Base-by-base conservation (phyloP, 78 protist species). In the Guillardia theta region DNA sequence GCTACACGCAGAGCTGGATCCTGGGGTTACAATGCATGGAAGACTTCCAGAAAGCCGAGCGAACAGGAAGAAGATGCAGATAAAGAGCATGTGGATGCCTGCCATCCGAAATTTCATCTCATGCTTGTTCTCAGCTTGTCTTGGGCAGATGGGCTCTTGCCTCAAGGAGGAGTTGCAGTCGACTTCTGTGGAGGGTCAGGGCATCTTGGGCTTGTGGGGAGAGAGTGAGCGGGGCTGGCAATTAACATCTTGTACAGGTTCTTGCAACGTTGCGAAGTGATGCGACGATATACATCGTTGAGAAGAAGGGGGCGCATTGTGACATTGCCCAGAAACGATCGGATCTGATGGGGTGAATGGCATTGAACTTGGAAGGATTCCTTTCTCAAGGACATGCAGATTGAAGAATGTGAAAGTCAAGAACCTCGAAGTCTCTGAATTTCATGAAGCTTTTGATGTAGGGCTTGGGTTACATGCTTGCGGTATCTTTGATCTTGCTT, bases 141-240 rank as follows among this genome's bases (percentile, higher is more conserved):
- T 2, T 78, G 90, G 90, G 24, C 48, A 6, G 44, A 8, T 6
- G 41, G 12, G 5, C 48, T 78, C 1, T 30, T 78, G 24, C 90
- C 90, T 43, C 24, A 43, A 1, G 90, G 90, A 3, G 90, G 90
- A 24, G 48, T 21, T 5, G 90, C 90, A 0, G 90, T 78, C 8
- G 90, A 78, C 48, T 78, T 78, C 33, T 78, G 90, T 30, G 45
- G 53, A 48, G 90, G 90, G 3, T 37, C 53, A n/a, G 90, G 90
- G 1, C 90, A 78, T 30, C 30, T 78, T 1, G 90, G 90, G 33
- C 90, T 78, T 9, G 90, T 70, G 41, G 39, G 6, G 39, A 6
- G 1, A 58, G 4, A 3, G 70, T 58, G 70, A 3, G 70, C 70
- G 21, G 27, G 39, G 2, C 70, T 58, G 70, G 70, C 70, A n/a